phyloP scores from a whole-genome alignment of 345 rosid genomes.

The Eutrema yunnanense region DNA sequence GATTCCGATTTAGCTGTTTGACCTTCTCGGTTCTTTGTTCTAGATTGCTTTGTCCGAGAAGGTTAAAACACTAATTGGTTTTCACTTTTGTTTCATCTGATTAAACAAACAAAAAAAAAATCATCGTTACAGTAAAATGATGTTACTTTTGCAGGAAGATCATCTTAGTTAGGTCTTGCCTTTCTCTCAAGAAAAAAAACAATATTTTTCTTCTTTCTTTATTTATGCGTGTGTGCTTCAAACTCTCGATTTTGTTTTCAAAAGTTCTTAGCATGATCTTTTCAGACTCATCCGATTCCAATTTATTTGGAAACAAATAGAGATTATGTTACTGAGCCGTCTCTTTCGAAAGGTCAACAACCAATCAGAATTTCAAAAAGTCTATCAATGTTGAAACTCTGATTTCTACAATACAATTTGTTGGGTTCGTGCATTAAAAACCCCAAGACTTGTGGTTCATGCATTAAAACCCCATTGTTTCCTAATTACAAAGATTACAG shows the following conservation, averaged over 20 bases:
- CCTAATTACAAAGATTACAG: background rate
- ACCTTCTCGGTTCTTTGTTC: background rate
- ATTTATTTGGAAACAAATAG: background rate
- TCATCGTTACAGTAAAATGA: background rate
- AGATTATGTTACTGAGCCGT: background rate
- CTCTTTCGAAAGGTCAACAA: constrained; percentile 2
- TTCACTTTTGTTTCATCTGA: background rate
- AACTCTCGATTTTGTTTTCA: background rate
- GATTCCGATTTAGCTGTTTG: background rate
- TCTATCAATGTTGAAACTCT: background rate
- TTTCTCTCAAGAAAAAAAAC: background rate
- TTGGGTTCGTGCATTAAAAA: background rate
- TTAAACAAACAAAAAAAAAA: background rate
- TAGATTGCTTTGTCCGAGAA: background rate
- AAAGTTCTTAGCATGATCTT: background rate
- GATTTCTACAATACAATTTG: background rate
- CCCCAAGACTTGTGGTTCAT: constrained; percentile 19
- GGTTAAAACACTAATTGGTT: background rate
- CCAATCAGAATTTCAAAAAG: background rate
- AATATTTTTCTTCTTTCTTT: background rate
- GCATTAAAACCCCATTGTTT: constrained; percentile 14
- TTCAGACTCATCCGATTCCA: background rate
- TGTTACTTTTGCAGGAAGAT: background rate
- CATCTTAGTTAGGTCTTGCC: background rate
- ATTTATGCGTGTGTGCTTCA: background rate